Conservation (phyloP, 371 early-diverging fungal species). For the Mortierella sp. region DNA sequence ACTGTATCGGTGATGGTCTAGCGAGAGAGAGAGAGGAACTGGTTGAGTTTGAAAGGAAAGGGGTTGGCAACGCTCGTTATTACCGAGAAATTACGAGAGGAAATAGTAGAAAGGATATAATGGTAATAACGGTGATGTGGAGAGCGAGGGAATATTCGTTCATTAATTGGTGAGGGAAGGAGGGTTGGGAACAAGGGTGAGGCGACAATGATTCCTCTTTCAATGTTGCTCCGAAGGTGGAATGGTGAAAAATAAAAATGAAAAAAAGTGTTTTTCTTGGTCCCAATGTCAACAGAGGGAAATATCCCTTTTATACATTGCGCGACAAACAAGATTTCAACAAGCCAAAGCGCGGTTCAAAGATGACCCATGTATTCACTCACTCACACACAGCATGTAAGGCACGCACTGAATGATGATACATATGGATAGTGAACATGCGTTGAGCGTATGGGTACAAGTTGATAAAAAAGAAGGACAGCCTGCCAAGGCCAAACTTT, state of each 20-base stretch:
- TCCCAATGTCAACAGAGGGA: constrained; percentile 2
- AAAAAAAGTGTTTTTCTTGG: not conserved
- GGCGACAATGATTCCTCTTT: too few relatives aligned
- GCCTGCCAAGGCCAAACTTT: not conserved
- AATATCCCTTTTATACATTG: constrained; percentile 3
- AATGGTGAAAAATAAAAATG: not conserved
- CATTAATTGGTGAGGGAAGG: not conserved
- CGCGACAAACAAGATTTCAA: not conserved
- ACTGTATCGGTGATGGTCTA: not conserved
- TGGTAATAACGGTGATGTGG: too few relatives aligned
- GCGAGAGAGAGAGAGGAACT: not conserved
- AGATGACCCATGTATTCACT: constrained; percentile 5
- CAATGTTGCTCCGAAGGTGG: not conserved
- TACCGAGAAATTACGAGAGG: too few relatives aligned
- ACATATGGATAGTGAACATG: too few relatives aligned
- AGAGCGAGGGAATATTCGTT: too few relatives aligned
- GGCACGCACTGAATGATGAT: not conserved
- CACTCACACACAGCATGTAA: too few relatives aligned
- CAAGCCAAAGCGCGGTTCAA: not conserved
- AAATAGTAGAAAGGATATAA: too few relatives aligned
- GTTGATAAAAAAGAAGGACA: not conserved
- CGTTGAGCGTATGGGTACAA: not conserved
- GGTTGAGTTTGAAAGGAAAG: too few relatives aligned
- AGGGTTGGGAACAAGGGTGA: not conserved
- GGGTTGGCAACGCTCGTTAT: too few relatives aligned